phyloP scores from a whole-genome alignment of 2,329 filamentous ascomycete species.

The Microthyrium microscopicum region DNA sequence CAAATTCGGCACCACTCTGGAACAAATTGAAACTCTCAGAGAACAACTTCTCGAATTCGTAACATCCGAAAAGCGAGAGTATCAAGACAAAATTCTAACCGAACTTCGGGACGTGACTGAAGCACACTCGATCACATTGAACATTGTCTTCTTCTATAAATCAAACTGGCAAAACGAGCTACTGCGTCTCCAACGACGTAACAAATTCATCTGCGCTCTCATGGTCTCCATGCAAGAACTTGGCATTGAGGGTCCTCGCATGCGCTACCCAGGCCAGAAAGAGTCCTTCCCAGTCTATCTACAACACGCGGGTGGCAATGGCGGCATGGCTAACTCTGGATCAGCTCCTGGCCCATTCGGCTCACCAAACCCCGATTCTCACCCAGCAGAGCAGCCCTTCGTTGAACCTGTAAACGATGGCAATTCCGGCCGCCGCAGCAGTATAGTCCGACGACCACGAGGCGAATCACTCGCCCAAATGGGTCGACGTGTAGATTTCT shows the following conservation, averaged over 20 bases:
- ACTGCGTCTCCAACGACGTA: constrained; percentile 72
- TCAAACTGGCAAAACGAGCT: constrained; percentile 93
- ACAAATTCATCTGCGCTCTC: constrained; percentile 84
- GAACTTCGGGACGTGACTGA: constrained; percentile 67
- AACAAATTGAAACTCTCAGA: constrained; percentile 71
- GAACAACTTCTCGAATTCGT: constrained; percentile 71
- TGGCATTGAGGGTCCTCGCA: constrained; percentile 69
- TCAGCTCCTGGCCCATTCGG: background rate
- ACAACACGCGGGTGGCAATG: constrained; percentile 29
- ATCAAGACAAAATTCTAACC: constrained; percentile 69
- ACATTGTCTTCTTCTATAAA: constrained; percentile 95
- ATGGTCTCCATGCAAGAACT: constrained; percentile 73
- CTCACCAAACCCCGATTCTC: constrained; percentile 5
- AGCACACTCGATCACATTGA: constrained; percentile 72
- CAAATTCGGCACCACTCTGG: constrained; percentile 71
- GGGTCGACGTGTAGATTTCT: constrained; percentile 52
- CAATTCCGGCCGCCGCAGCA: constrained; percentile 5
- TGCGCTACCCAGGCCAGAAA: constrained; percentile 53
- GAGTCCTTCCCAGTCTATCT: constrained; percentile 51
- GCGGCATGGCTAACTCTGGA: constrained; percentile 24
- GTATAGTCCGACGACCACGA: constrained; percentile 26
- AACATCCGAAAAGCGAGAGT: constrained; percentile 71
- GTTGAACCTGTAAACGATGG: background rate
- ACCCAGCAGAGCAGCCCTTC: background rate
- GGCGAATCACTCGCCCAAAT: constrained; percentile 41